These are phyloP conservation scores for Viola pubescens DNA, from an alignment of 441 rosid genomes.

Conservation along the genomic window DNA sequence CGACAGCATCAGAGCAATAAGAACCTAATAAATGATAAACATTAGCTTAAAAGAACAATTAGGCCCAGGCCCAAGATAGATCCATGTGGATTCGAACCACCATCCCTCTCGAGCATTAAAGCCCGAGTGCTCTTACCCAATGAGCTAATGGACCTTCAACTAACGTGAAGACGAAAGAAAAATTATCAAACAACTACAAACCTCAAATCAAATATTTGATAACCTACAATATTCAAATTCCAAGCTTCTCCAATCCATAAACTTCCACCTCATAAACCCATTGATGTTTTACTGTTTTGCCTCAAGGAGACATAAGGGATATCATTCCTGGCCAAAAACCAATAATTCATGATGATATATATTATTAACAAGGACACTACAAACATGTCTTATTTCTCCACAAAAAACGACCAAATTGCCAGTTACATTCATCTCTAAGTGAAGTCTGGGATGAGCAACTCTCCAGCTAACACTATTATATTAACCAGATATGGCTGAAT, in stretches of 20 bases:
- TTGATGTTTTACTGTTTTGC: no score
- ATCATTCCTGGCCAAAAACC: not conserved
- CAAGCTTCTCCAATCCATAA: not conserved
- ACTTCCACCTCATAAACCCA: not conserved
- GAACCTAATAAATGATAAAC: not conserved
- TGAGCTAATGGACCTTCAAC: constrained; percentile 41
- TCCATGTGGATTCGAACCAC: constrained; percentile 58
- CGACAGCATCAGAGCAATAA: not conserved
- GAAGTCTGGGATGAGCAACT: not conserved
- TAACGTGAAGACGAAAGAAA: not conserved
- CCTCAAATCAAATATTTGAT: not conserved
- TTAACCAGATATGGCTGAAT: not conserved
- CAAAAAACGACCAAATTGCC: not conserved
- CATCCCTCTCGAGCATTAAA: constrained; percentile 23
- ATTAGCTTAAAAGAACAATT: not conserved
- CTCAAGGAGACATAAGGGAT: no score
- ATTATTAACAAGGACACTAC: not conserved
- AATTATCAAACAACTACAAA: not conserved
- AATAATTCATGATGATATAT: no score
- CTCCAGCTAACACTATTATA: not conserved
- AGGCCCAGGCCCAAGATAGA: constrained; percentile 4
- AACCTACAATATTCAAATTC: not conserved
- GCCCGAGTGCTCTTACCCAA: constrained; percentile 37
- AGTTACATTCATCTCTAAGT: not conserved
- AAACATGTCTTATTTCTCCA: not conserved